These are phyloP conservation scores for Calycina marina DNA, from an alignment of 2,329 filamentous ascomycete species.

Conservation along the genomic window DNA sequence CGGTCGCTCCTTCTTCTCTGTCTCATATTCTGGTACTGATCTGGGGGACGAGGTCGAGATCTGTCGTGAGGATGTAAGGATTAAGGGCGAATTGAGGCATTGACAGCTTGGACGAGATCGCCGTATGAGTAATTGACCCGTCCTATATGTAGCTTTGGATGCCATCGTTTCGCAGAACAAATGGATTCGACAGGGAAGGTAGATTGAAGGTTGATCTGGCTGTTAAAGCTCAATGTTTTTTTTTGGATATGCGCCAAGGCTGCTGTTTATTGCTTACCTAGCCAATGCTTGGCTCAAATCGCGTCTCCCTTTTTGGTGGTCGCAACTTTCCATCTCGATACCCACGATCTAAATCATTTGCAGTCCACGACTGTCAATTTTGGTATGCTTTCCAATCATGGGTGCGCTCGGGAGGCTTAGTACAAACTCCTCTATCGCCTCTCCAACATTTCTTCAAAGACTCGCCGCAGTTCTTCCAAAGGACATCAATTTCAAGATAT, in stretches of 20 bases:
- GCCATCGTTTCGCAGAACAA: constrained; percentile 27
- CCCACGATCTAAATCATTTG: constrained; percentile 2
- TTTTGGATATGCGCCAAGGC: no score
- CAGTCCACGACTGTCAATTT: constrained; percentile 9
- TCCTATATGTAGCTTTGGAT: constrained; percentile 29
- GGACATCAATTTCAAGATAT: constrained; percentile 47
- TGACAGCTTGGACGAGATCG: constrained; percentile 15
- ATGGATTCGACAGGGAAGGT: no score
- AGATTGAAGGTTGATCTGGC: no score
- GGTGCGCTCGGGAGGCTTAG: constrained; percentile 14
- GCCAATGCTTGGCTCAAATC: no score
- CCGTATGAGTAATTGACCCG: constrained; percentile 24
- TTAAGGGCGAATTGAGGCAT: constrained; percentile 10
- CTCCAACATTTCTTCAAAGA: constrained; percentile 16
- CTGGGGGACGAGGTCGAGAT: constrained; percentile 15
- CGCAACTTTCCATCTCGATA: constrained; percentile 6
- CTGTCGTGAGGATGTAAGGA: constrained; percentile 12
- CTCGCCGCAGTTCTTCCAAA: constrained; percentile 32
- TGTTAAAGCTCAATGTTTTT: no score
- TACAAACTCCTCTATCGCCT: constrained; percentile 13
- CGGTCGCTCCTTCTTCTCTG: constrained; percentile 29
- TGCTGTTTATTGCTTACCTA: no score
- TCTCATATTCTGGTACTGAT: constrained; percentile 20
- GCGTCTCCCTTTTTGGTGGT: constrained; percentile 9
- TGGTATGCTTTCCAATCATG: constrained; percentile 18